A percentile compares a stretch with the other conserved stretches of the same genome.
phyloP scores from a whole-genome alignment of 2,329 filamentous ascomycete species.

The Fusarium fujikuroi region DNA sequence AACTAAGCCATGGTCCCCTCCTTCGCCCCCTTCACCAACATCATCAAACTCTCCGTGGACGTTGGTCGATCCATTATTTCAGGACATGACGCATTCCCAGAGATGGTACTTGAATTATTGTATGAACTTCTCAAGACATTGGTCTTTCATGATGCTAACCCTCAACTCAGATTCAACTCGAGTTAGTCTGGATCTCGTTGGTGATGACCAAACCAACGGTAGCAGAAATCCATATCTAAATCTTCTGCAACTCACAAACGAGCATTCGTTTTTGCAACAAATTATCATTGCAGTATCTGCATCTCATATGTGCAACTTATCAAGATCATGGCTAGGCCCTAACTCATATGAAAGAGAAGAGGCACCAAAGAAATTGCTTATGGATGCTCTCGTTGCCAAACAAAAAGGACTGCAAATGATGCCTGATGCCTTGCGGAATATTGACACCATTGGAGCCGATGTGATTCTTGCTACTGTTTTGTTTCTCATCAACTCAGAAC shows the following conservation, averaged over 20 bases:
- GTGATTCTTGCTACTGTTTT: constrained; percentile 58
- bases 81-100: constrained; percentile 64
- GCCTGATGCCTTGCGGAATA: constrained; percentile 51
- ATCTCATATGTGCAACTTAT: constrained; percentile 56
- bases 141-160: constrained; percentile 14
- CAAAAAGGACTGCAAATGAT: constrained; percentile 56
- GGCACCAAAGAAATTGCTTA: constrained; percentile 43
- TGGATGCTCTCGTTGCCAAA: constrained; percentile 58
- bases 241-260: constrained; percentile 53
- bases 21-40: constrained; percentile 33
- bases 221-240: constrained; percentile 58
- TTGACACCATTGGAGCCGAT: constrained; percentile 51
- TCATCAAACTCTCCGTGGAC: constrained; percentile 46
- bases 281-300: constrained; percentile 60
- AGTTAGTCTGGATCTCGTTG: constrained; percentile 63
- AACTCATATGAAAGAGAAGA: constrained; percentile 48
- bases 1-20: constrained; percentile 16
- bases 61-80: constrained; percentile 55
- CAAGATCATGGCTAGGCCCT: constrained; percentile 28
- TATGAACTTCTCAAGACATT: constrained; percentile 27
- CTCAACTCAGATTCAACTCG: constrained; percentile 53
- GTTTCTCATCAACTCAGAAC: constrained; percentile 61
- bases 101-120: constrained; percentile 55
- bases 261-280: constrained; percentile 55
- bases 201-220: constrained; percentile 53